Percentiles rank a stretch among this genome's conserved stretches.
Conservation (phyloP, 2,329 filamentous ascomycete species). For the Aspergillus pseudonomiae region DNA sequence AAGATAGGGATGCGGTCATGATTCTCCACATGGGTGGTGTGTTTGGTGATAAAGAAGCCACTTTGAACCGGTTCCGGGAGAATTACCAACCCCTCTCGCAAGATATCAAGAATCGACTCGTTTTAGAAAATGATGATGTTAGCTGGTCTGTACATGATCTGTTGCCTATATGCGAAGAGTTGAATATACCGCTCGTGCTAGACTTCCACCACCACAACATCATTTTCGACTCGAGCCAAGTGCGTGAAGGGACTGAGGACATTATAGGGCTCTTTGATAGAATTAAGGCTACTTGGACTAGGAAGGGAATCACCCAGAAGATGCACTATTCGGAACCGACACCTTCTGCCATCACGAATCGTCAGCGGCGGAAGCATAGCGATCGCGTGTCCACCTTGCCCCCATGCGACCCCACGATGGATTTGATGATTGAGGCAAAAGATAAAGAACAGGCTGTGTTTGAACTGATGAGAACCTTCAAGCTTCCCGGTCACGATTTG, state of each 20-base stretch:
- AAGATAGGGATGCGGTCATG: conserved; percentile 86
- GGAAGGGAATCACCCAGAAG: conserved; percentile 85
- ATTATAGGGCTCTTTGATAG: conserved; percentile 74
- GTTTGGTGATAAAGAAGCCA: conserved; percentile 83
- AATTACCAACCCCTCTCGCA: conserved; percentile 71
- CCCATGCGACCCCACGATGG: conserved; percentile 80
- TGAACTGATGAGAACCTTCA: conserved; percentile 86
- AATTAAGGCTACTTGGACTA: conserved; percentile 81
- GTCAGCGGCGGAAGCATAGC: conserved; percentile 82
- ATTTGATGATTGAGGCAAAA: conserved; percentile 99
- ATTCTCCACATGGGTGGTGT: conserved; percentile 91
- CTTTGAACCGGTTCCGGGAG: conserved; percentile 73
- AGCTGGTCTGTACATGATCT: conserved; percentile 91
- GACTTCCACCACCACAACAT: conserved; percentile 98
- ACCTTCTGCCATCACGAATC: conserved; percentile 72
- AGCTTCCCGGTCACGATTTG: conserved; percentile 74
- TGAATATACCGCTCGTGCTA: conserved; percentile 90
- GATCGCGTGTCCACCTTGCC: conserved; percentile 77
- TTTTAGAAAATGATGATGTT: conserved; percentile 94
- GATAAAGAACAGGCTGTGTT: conserved; percentile 98
- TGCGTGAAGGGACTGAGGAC: conserved; percentile 83
- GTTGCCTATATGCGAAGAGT: conserved; percentile 84
- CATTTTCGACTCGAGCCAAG: conserved; percentile 70
- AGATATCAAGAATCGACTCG: conserved; percentile 76
- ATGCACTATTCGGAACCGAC: conserved; percentile 94